Percentiles rank a stretch among this genome's conserved stretches.
Evolutionary conservation across 2,329 filamentous ascomycete species (phyloP).

Genomic region (Helotiales sp.): DNA sequence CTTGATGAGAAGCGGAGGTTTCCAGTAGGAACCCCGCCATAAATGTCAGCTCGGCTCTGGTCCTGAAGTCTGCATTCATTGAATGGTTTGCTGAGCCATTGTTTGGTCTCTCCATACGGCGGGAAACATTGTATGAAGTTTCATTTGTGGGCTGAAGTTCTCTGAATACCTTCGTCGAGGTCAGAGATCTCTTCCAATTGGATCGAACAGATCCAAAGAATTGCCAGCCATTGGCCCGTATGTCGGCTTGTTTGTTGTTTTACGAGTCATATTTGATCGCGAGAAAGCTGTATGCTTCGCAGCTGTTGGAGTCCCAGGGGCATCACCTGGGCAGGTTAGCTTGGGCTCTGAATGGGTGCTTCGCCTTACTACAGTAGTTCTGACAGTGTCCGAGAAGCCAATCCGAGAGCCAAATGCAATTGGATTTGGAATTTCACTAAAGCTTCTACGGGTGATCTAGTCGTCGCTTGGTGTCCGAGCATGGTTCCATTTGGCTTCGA

Average conservation of each 20-base stretch:
- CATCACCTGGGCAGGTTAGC: neutral
- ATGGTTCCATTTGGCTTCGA: slow-evolving; percentile 8
- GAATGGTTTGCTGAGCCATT: neutral
- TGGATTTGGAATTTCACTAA: neutral
- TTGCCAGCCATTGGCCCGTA: neutral
- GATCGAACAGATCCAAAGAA: neutral
- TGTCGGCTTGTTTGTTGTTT: neutral
- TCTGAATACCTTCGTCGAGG: neutral
- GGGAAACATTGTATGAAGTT: neutral
- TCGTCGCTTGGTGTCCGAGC: neutral
- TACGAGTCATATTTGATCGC: neutral
- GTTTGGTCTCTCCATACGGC: neutral
- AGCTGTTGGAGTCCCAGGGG: too few species aligned
- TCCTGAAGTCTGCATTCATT: neutral
- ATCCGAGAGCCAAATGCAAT: neutral
- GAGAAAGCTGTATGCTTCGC: too few species aligned
- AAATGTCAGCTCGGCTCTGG: neutral
- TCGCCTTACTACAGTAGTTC: neutral
- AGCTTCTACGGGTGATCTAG: slow-evolving; percentile 3
- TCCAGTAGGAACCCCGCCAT: neutral
- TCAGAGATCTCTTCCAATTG: neutral
- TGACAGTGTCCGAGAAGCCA: neutral
- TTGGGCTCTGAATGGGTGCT: neutral
- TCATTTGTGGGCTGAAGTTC: neutral
- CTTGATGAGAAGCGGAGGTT: neutral